A percentile compares a stretch with the other conserved stretches of the same genome.
Evolutionary conservation across 345 rosid species (phyloP).

Genomic region (Erodium maritimum): DNA sequence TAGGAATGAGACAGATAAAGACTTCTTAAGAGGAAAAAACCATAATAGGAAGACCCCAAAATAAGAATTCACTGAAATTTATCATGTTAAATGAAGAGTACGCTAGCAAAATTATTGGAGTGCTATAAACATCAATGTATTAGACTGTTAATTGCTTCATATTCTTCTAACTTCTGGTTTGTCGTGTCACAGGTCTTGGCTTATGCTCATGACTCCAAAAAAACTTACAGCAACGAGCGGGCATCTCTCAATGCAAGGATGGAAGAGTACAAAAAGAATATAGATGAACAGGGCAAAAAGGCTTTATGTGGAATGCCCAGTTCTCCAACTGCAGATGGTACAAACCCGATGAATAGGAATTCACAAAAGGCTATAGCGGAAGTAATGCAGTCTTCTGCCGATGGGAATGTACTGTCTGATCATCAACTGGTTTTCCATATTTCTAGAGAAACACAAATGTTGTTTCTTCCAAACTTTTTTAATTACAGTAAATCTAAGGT

Average conservation of each 20-base stretch:
- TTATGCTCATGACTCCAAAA: slow-evolving; percentile 91
- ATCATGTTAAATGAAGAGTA: not conserved
- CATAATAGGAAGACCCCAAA: no score
- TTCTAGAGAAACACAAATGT: not conserved
- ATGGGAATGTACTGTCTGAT: slow-evolving; percentile 64
- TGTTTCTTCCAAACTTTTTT: slow-evolving; percentile 5
- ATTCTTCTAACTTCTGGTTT: slow-evolving; percentile 1
- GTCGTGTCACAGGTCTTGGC: slow-evolving; percentile 62
- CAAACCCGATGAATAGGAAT: slow-evolving; percentile 83
- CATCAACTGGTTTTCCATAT: slow-evolving; percentile 2
- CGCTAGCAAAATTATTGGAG: not conserved
- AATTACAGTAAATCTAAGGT: not conserved
- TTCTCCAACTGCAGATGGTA: slow-evolving; percentile 97
- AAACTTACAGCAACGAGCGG: slow-evolving; percentile 88
- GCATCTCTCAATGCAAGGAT: slow-evolving; percentile 90
- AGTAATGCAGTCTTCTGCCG: slow-evolving; percentile 94
- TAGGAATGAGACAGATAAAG: no score
- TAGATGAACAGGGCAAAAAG: slow-evolving; percentile 81
- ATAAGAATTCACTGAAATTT: no score
- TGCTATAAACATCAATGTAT: no score
- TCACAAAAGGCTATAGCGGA: slow-evolving; percentile 98
- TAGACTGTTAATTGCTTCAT: no score
- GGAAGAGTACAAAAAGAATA: slow-evolving; percentile 93
- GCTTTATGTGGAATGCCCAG: slow-evolving; percentile 74
- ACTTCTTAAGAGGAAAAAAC: no score